These are phyloP conservation scores for Sinapis alba DNA, from an alignment of 441 rosid species.

Conservation along the genomic window DNA sequence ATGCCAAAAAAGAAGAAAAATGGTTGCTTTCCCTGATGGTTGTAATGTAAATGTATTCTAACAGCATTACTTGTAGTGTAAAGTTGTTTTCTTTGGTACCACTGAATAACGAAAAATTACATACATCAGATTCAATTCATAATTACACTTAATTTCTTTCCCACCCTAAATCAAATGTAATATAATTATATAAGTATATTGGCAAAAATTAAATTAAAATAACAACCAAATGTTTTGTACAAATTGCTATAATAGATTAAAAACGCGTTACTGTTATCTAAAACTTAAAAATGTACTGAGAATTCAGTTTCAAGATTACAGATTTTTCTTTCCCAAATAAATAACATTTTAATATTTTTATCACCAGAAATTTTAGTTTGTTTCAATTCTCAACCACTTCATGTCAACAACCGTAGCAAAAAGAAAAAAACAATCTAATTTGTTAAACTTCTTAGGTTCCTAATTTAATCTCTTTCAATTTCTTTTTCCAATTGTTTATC, in stretches of 20 bases:
- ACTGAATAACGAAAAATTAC: not conserved
- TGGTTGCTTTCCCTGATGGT: slow-evolving; percentile 2
- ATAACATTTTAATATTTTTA: not conserved
- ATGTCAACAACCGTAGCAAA: slow-evolving; percentile 30
- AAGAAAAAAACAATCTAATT: no score
- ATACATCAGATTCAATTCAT: not conserved
- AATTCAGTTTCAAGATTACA: slow-evolving; percentile 8
- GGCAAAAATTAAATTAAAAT: no score
- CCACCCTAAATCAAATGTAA: not conserved
- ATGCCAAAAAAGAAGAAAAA: not conserved
- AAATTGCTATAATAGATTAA: slow-evolving; percentile 6
- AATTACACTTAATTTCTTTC: not conserved
- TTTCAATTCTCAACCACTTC: slow-evolving; percentile 28
- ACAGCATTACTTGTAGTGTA: not conserved
- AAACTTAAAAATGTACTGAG: not conserved
- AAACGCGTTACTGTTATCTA: slow-evolving; percentile 15
- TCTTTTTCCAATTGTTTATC: no score
- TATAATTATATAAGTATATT: not conserved
- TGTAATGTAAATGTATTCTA: slow-evolving; percentile 2
- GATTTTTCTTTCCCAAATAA: not conserved
- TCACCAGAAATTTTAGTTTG: slow-evolving; percentile 7
- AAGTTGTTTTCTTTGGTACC: not conserved
- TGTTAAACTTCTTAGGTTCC: slow-evolving; percentile 14
- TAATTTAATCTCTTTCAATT: no score
- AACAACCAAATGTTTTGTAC: not conserved